Conservation (phyloP, 78 protist species). For the Dictyostelium citrinum region DNA sequence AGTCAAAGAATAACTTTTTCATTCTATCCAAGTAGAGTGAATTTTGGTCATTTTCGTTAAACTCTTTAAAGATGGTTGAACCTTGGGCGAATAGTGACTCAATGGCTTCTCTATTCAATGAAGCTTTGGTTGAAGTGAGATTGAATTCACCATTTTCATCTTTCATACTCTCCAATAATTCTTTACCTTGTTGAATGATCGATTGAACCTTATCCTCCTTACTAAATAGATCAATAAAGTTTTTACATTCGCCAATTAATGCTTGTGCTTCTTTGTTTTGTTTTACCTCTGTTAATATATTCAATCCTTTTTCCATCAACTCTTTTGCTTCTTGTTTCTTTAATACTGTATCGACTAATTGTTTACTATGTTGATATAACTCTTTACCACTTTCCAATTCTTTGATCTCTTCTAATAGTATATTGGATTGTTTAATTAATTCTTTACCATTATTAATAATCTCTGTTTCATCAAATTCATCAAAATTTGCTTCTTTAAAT, state of each 20-base stretch:
- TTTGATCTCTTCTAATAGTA: slow-evolving; percentile 23
- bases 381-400: slow-evolving; percentile 71
- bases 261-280: slow-evolving; percentile 27
- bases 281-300: slow-evolving; percentile 25
- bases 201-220: slow-evolving; percentile 51
- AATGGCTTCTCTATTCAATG: slow-evolving; percentile 35
- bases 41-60: slow-evolving; percentile 51
- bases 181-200: slow-evolving; percentile 27
- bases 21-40: slow-evolving; percentile 44
- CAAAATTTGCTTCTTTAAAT: neutral
- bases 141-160: neutral
- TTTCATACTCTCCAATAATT: slow-evolving; percentile 4
- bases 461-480: slow-evolving; percentile 15
- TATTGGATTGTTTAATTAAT: slow-evolving; percentile 45
- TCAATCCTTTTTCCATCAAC: slow-evolving; percentile 65
- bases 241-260: slow-evolving; percentile 11
- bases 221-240: neutral
- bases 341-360: slow-evolving; percentile 43
- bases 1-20: slow-evolving; percentile 67
- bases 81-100: slow-evolving; percentile 50
- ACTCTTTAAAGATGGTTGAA: neutral
- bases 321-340: slow-evolving; percentile 60
- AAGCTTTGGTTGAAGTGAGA: neutral
- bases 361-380: slow-evolving; percentile 9
- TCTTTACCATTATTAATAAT: slow-evolving; percentile 44